Percentiles rank a stretch among this genome's conserved stretches.
Evolutionary conservation across 768 basidiomycete species (phyloP).

Genomic region (Leccinellum rugosiceps): DNA sequence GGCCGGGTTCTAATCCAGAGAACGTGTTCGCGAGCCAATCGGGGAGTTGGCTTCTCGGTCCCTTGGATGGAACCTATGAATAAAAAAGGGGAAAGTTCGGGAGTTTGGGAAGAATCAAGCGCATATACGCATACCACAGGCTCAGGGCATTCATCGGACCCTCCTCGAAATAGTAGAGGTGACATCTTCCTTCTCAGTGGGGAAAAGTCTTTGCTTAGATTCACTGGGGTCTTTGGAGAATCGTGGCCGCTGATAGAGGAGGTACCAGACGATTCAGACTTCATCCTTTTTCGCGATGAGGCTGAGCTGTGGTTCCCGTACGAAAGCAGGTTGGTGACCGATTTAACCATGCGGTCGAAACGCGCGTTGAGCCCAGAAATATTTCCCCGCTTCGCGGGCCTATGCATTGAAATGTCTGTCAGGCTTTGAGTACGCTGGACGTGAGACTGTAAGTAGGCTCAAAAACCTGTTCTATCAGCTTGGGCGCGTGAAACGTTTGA

Average conservation of each 20-base stretch:
- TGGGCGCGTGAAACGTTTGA: background rate
- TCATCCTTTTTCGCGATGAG: constrained; percentile 28
- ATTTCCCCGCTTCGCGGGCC: constrained; percentile 45
- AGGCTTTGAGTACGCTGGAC: background rate
- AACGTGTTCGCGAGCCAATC: constrained; percentile 57
- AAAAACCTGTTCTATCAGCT: constrained; percentile 15
- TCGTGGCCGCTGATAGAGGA: constrained; percentile 44
- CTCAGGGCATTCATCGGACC: constrained; percentile 3
- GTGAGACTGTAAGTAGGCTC: background rate
- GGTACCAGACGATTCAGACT: constrained; percentile 37
- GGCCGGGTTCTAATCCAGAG: constrained; percentile 36
- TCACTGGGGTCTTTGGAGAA: constrained; percentile 38
- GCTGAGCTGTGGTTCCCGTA: constrained; percentile 16
- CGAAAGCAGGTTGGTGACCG: constrained; percentile 44
- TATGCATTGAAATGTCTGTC: constrained; percentile 8
- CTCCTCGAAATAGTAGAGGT: background rate
- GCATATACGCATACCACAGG: constrained; percentile 33
- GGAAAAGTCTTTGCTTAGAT: constrained; percentile 40
- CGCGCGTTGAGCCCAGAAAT: constrained; percentile 51
- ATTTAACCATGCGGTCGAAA: constrained; percentile 66
- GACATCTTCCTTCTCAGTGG: constrained; percentile 40
- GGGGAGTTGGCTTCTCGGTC: constrained; percentile 39
- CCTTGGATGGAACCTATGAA: constrained; percentile 18
- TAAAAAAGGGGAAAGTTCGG: constrained; percentile 11
- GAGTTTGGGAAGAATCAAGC: constrained; percentile 11